Evolutionary conservation across 2,329 filamentous ascomycete species (phyloP).

Genomic region (Cytospora piceae): DNA sequence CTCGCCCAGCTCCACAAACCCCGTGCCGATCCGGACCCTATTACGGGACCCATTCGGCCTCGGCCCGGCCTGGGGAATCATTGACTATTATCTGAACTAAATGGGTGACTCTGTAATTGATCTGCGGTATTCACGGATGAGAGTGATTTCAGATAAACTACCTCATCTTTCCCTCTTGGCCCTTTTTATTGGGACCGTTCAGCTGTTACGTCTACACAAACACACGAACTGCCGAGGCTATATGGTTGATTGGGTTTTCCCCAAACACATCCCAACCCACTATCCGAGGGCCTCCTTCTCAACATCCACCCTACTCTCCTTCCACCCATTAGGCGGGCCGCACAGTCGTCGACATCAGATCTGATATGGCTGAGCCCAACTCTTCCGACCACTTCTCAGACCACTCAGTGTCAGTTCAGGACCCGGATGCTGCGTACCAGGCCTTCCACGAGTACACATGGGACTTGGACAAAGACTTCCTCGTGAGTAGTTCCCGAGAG

Average conservation of each 20-base stretch:
- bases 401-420: neutral
- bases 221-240: conserved; percentile 1
- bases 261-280: neutral
- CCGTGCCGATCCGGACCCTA: conserved; percentile 24
- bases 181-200: neutral
- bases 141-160: neutral
- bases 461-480: conserved; percentile 31
- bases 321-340: too few species aligned
- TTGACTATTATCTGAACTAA: neutral
- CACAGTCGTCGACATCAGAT: neutral
- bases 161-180: neutral
- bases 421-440: conserved; percentile 7
- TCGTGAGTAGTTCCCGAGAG: conserved; percentile 15
- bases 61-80: conserved; percentile 1
- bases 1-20: conserved; percentile 13
- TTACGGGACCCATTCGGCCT: conserved; percentile 5
- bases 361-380: conserved; percentile 15
- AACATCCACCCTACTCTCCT: neutral
- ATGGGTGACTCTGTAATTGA: neutral
- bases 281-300: neutral
- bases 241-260: neutral
- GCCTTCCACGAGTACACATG: conserved; percentile 29
- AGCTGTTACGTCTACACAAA: neutral
- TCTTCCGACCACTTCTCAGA: neutral
- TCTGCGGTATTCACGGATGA: neutral